phyloP scores from a whole-genome alignment of 345 rosid species.

The Excoecaria agallocha region DNA sequence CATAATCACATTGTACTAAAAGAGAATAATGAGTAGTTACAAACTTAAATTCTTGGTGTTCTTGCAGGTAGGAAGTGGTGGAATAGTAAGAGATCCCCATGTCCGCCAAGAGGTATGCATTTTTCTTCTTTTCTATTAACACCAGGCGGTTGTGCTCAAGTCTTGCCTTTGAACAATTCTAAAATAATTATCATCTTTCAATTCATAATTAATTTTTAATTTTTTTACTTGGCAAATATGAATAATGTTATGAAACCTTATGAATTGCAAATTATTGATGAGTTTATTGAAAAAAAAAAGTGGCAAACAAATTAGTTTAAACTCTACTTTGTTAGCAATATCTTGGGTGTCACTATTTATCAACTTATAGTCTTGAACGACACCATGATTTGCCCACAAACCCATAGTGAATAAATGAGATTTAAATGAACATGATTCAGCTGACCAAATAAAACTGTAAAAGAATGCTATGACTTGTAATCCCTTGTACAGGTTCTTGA shows the following conservation, averaged over 20 bases:
- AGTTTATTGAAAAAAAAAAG: neutral
- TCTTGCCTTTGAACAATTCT: neutral
- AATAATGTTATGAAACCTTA: neutral
- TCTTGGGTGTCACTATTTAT: neutral
- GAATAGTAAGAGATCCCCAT: slow-evolving; percentile 85
- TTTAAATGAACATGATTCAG: neutral
- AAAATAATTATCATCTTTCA: neutral
- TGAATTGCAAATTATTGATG: neutral
- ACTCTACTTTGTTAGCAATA: neutral
- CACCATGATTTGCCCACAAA: neutral
- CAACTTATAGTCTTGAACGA: no score
- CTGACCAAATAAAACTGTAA: neutral
- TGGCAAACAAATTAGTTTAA: neutral
- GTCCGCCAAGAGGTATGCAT: slow-evolving; percentile 79
- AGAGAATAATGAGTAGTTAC: neutral
- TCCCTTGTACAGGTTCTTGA: slow-evolving; percentile 60
- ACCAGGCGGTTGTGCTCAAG: neutral
- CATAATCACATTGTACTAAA: neutral
- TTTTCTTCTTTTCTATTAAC: neutral
- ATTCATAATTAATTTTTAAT: neutral
- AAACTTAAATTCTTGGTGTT: neutral
- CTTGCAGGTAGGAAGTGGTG: slow-evolving; percentile 85
- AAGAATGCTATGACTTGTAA: neutral
- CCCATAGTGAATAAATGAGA: neutral
- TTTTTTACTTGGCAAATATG: neutral